Base-by-base conservation (phyloP, 202 grass and related monocot species). In the Miscanthus sacchariflorus region DNA sequence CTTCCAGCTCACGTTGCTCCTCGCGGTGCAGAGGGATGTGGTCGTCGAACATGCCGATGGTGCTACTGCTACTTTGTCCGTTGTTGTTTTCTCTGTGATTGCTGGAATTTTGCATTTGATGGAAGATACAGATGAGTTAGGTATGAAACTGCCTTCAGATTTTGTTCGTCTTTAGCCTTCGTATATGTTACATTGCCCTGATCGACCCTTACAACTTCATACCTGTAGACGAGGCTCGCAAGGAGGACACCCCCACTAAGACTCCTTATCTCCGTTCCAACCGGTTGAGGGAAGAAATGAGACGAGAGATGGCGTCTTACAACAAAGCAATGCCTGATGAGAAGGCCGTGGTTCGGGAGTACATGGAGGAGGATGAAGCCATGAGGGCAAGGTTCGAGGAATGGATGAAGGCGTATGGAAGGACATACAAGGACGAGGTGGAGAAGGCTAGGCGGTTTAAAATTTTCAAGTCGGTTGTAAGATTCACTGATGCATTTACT, bases 391-490 rank as follows among this genome's bases (percentile, higher is more conserved):
- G 10, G 28, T 82, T 82, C 19, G 19, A 82, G 28, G 80, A 82
- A 13, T 82, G 80, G 80, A 70, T 70, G 44, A 6, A 68, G 17
- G 1, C 36, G 6, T 23, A 52, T 12, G 27, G 4, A 0, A 12
- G 18, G 18, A 48, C 6, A 66, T 70, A 70, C 44, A 5, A 10
- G 45, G 33, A 45, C 5, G 45, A 82, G 12, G 65, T 38, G 40
- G 78, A 80, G 78, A 80, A 80, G 61, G 78, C 78, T 30, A 24
- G 24, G 23, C 78, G 78, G 23, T 67, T 45, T 11, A 24, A 80
- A 23, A 66, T 67, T 3, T 80, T 80, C 39, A 80, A 67, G 61
- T 9, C 35, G 1, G 3, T 21, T 21, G 17, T 3, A 70, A 70
- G 17, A 1, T 39, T 0, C 9, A 4, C 8, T 8, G 68, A 70